Base-by-base conservation (phyloP, 139 green algal genomes). In the Edaphochlamys debaryana region DNA sequence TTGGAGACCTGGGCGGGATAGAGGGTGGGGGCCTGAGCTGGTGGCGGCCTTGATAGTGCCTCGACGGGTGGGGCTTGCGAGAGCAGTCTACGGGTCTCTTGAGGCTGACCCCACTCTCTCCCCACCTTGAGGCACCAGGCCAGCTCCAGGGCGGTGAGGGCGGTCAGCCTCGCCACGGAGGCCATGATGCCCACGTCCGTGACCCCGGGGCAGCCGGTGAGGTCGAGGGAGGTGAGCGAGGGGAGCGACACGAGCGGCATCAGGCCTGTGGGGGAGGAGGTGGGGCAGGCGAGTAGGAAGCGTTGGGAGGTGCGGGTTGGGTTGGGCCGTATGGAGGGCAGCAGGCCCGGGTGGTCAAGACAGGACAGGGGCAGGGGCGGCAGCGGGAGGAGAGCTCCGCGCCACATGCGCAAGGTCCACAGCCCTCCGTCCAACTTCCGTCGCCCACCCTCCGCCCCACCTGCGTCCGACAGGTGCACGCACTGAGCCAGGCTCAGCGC, bases 61-160 rank as follows among this genome's bases (percentile, higher is more conserved):
- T n/a, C n/a, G n/a, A n/a, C n/a, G n/a, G n/a, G n/a, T n/a, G n/a
- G n/a, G n/a, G n/a, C n/a, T n/a, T n/a, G n/a, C n/a, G n/a, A n/a
- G n/a, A n/a, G n/a, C n/a, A n/a, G n/a, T n/a, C n/a, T n/a, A n/a
- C n/a, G n/a, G n/a, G n/a, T n/a, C n/a, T n/a, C n/a, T n/a, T n/a
- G n/a, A n/a, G n/a, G n/a, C n/a, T n/a, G n/a, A n/a, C n/a, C n/a
- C n/a, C n/a, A n/a, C n/a, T n/a, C n/a, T n/a, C n/a, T n/a, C 9
- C 56, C 25, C 56, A 91, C 72, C 73, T 90, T 91, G 45, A 93
- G 62, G 67, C 89, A 93, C 89, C 87, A 91, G 29, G 85, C 78
- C 85, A 93, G 78, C 48, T 93, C 85, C 64, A 93, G 77, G 3
- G 20, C 41, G 13, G 54, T 45, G 27, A 93, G 82, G 19, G 32